Evolutionary conservation across 2,329 filamentous ascomycete genomes (phyloP).

Genomic region (Trichophyton rubrum): DNA sequence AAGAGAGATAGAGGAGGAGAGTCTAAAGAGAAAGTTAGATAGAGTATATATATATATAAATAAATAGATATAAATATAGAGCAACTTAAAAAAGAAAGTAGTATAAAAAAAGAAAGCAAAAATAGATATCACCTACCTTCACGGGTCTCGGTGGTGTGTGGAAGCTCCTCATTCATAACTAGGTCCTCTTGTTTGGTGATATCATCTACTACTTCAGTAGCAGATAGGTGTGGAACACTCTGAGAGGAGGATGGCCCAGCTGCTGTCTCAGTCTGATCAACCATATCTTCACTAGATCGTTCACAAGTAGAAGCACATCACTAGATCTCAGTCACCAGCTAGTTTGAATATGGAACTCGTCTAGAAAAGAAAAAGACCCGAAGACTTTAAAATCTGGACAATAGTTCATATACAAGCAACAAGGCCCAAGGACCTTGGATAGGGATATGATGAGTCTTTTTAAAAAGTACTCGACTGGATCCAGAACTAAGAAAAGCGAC

Average conservation of each 20-base stretch:
- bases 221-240: neutral
- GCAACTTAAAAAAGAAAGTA: neutral
- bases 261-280: slow-evolving; percentile 5
- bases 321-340: neutral
- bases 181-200: neutral
- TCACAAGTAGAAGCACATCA: neutral
- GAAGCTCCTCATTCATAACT: neutral
- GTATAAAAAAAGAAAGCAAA: no score
- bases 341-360: neutral
- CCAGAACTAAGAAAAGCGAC: neutral
- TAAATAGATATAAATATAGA: neutral
- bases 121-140: neutral
- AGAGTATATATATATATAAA: neutral
- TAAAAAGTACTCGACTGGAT: neutral
- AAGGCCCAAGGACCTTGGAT: neutral
- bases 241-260: neutral
- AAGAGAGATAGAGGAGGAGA: neutral
- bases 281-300: slow-evolving; percentile 5
- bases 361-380: neutral
- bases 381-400: neutral
- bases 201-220: neutral
- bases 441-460: neutral
- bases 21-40: neutral
- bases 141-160: neutral
- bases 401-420: neutral